These are phyloP conservation scores for Cylindrodendrum hubeiense DNA, from an alignment of 2,329 filamentous ascomycete species.

Conservation along the genomic window DNA sequence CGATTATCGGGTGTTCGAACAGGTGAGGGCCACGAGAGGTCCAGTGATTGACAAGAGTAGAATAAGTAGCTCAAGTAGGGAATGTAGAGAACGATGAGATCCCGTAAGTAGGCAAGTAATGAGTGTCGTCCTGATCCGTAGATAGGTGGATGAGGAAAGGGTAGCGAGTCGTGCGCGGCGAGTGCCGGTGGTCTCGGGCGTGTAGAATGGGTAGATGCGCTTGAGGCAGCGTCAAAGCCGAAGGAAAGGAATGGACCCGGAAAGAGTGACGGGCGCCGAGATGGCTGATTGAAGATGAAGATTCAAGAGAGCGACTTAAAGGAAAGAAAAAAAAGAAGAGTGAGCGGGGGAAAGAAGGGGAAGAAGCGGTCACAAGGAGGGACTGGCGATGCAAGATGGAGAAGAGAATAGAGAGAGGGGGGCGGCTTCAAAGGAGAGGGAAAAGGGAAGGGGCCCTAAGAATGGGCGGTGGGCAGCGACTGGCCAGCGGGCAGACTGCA, in stretches of 20 bases:
- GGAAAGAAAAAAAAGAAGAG: conserved; percentile 60
- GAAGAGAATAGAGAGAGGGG: conserved; percentile 50
- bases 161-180: conserved; percentile 37
- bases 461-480: conserved; percentile 28
- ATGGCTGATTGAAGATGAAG: conserved; percentile 49
- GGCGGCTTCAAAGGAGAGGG: conserved; percentile 49
- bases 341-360: conserved; percentile 50
- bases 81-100: conserved; percentile 37
- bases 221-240: conserved; percentile 46
- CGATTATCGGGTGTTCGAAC: conserved; percentile 25
- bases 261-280: conserved; percentile 65
- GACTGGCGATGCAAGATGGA: conserved; percentile 49
- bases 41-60: conserved; percentile 19
- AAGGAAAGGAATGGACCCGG: conserved; percentile 61
- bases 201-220: conserved; percentile 34
- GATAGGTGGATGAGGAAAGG: conserved; percentile 30
- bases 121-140: conserved; percentile 50
- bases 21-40: conserved; percentile 28
- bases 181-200: conserved; percentile 37
- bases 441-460: conserved; percentile 27
- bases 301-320: conserved; percentile 66
- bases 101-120: conserved; percentile 40
- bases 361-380: conserved; percentile 56
- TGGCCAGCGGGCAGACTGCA: conserved; percentile 3
- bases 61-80: conserved; percentile 30